Evolutionary conservation across 768 basidiomycete genomes (phyloP), one percentile per base, ranked within the genome.

Genomic region (Nevesoporus exiguus): DNA sequence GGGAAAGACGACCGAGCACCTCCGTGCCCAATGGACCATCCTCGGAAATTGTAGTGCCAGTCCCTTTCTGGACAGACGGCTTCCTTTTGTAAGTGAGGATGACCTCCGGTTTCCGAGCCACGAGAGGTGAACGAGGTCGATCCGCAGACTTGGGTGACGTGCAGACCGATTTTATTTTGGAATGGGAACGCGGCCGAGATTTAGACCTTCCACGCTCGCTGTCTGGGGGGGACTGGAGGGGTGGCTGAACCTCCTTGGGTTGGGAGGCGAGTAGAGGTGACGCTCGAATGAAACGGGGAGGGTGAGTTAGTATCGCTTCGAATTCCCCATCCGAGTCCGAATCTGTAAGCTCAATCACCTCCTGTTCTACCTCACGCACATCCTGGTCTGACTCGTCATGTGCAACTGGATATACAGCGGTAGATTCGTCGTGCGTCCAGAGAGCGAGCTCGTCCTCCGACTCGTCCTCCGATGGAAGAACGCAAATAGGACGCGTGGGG

Each of bases 401-500:
- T 22, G 59, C 14, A 21, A 72, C 52, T 43, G 61, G 64, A 39
- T 74, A 70, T 27, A 80, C 62, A 45, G 66, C 66, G 42, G 70
- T 76, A 13, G 75, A 72, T 57, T 79, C 77, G 51, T 77, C 74
- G 36, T 65, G 61, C 24, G 73, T 66, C 75, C 77, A 79, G 41
- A 62, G 56, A 10, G 62, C 74, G 8, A 80, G 70, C 59, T 82
- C 80, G 52, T 81, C 80, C 19, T 80, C 80, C n/a, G 79, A 76
- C 24, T 72, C 71, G 24, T 66, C 60, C 8, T 74, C 64, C 4
- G 58, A 54, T 3, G 48, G 58, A 30, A 24, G 41, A 15, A 14
- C 45, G 25, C 43, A 41, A 40, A 50, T 30, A 22, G 39, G 44
- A 31, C 51, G 63, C 25, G 48, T 63, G 39, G 61, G 63, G 34